These are phyloP conservation scores for Coniochaeta hoffmannii DNA, from an alignment of 2,329 filamentous ascomycete genomes.

Conservation along the genomic window DNA sequence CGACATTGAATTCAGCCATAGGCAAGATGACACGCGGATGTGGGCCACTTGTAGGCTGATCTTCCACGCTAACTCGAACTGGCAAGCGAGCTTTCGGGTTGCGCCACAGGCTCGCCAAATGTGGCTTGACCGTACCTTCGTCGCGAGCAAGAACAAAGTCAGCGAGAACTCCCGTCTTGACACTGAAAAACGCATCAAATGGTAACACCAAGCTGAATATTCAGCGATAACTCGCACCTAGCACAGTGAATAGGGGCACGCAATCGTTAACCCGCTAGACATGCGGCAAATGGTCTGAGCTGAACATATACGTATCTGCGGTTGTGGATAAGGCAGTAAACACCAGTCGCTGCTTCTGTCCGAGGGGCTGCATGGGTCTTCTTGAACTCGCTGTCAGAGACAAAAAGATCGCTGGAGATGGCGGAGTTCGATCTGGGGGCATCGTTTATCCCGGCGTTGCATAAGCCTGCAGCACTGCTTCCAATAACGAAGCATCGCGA, in stretches of 20 bases:
- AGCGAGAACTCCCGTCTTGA: too few relatives aligned
- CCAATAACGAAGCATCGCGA: conserved; percentile 82
- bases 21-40: not conserved
- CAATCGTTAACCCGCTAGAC: too few relatives aligned
- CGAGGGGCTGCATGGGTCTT: not conserved
- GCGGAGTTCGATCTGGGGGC: conserved; percentile 49
- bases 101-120: not conserved
- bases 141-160: not conserved
- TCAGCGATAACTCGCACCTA: too few relatives aligned
- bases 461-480: conserved; percentile 76
- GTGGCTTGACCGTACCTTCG: not conserved
- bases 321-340: too few relatives aligned
- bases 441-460: conserved; percentile 68
- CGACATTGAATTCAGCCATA: not conserved
- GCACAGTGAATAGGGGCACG: too few relatives aligned
- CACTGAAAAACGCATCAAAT: too few relatives aligned
- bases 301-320: too few relatives aligned
- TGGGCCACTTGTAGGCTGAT: not conserved
- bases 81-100: too few relatives aligned
- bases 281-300: too few relatives aligned
- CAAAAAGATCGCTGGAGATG: conserved; percentile 27
- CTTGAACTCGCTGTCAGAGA: not conserved
- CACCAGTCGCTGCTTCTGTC: too few relatives aligned
- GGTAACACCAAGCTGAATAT: too few relatives aligned
- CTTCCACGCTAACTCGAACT: not conserved